Conservation (phyloP, 176 grass and related monocot genomes). For the Hyparrhenia diplandra region DNA sequence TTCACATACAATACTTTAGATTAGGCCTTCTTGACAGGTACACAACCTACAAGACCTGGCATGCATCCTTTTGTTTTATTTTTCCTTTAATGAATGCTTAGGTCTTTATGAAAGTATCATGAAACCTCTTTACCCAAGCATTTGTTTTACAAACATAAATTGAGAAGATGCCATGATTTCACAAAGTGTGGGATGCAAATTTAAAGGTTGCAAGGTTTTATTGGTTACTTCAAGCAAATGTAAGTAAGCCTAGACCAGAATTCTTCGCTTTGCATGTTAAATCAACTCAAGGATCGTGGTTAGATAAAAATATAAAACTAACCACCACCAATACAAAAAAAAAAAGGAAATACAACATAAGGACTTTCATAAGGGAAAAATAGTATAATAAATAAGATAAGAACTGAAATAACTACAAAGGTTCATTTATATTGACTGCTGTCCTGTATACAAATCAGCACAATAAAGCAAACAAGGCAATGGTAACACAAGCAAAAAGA, state of each 20-base stretch:
- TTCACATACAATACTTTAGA: no score
- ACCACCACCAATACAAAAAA: neutral
- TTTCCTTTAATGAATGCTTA: no score
- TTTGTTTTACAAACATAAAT: no score
- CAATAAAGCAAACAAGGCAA: neutral
- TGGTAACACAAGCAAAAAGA: neutral
- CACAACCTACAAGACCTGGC: no score
- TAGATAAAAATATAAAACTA: neutral
- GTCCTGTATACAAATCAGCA: neutral
- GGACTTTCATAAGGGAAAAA: neutral
- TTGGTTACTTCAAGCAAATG: neutral
- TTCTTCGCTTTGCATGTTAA: neutral
- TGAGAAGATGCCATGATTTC: no score
- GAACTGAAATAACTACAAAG: neutral
- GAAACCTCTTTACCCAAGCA: no score
- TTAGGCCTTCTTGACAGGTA: no score
- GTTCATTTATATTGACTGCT: neutral
- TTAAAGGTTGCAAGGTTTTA: neutral
- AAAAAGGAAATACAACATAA: no score
- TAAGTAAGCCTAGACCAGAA: neutral
- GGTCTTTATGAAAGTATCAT: no score
- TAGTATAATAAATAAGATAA: neutral
- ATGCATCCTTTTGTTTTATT: no score
- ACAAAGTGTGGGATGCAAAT: no score
- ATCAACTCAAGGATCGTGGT: neutral